Evolutionary conservation across 192 early-diverging fungal species (phyloP).

Genomic region (Umbelopsis sp.): DNA sequence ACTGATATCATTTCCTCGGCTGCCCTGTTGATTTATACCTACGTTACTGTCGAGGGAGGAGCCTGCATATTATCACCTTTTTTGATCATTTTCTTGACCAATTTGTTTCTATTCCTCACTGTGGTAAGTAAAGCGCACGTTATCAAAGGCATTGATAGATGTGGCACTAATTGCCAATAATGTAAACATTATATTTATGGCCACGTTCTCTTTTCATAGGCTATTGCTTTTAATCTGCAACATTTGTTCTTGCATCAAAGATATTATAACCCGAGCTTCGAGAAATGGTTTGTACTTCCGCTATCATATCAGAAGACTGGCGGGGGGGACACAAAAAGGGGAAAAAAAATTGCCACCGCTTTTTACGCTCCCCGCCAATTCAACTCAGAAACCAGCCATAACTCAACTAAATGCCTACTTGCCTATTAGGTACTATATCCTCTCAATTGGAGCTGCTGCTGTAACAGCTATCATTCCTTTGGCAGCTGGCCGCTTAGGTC

Average conservation of each 20-base stretch:
- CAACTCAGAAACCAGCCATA: conserved; percentile 2
- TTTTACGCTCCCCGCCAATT: too few species aligned
- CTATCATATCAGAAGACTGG: neutral
- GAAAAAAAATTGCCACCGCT: too few species aligned
- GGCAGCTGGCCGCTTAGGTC: conserved; percentile 13
- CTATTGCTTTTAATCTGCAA: conserved; percentile 28
- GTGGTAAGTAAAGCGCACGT: neutral
- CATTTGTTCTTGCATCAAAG: conserved; percentile 22
- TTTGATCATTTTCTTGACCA: conserved; percentile 13
- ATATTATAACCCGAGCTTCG: conserved; percentile 21
- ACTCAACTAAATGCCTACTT: neutral
- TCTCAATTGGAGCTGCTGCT: neutral
- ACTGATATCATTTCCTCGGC: conserved; percentile 13
- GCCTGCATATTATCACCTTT: neutral
- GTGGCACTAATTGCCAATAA: too few species aligned
- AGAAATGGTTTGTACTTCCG: conserved; percentile 28
- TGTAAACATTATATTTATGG: too few species aligned
- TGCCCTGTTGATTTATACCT: conserved; percentile 21
- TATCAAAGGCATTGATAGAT: too few species aligned
- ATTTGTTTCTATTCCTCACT: conserved; percentile 1
- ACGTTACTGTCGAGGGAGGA: neutral
- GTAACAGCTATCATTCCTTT: conserved; percentile 14
- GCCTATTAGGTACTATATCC: conserved; percentile 21
- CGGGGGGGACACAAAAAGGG: too few species aligned
- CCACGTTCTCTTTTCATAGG: neutral